Base-by-base conservation (phyloP, 805 yeast genomes). In the Spathaspora hagerdaliae region DNA sequence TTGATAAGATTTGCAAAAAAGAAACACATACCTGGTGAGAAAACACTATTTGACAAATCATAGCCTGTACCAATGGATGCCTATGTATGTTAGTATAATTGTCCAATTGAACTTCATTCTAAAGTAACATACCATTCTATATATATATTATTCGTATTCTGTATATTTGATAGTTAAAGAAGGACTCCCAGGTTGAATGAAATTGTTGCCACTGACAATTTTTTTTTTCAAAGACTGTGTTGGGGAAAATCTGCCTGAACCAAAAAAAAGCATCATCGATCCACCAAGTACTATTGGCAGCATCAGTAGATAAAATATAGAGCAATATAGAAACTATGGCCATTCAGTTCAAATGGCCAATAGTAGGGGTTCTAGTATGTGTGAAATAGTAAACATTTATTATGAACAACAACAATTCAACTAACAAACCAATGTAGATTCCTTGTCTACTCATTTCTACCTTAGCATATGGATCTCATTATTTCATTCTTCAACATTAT, bases 51-150 rank as follows among this genome's bases (percentile, higher is more conserved):
- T 31, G 97, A 89, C 61, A 94, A 83, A 77, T 94, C 99, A 81
- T 94, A 94, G 14, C 99, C 99, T 27, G 99, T 94, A 57, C 99
- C 99, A 57, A 94, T 91, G 39, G 99, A 94, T 35, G 98, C 86
- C 92, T 54, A 42, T 27, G 36, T 11, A 39, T 27, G 48, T 47
- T 47, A 44, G 47, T 43, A 43, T 24, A 14, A 29, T 31, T 7
- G 35, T 9, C 24, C 14, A 38, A 38, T 39, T 39, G 35, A 10
- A 38, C 15, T 12, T 19, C 24, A 14, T 24, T 29, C 19, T 12
- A 13, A 7, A 12, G 19, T 3, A 6, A 45, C 48, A 45, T 45
- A 45, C 48, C 48, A 45, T 39, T 19, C 4, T 19, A 19, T 19
- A 19, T 19, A 19, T 19, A 19, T 19, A 19, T 19, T 19, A 19